These are phyloP conservation scores for Vigna trinervia DNA, from an alignment of 306 rosid species.

Conservation along the genomic window DNA sequence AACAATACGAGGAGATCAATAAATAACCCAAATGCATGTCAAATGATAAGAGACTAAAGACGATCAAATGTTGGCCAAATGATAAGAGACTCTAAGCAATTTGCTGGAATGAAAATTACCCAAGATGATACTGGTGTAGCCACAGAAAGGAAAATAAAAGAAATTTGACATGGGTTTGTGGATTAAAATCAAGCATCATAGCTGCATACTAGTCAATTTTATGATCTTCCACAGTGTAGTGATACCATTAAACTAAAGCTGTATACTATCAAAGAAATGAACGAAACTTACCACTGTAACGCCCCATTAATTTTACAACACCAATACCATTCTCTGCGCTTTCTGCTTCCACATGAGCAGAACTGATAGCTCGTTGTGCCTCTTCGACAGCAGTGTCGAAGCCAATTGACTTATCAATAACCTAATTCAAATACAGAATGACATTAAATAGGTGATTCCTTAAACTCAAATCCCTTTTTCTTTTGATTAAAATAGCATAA, in stretches of 20 bases:
- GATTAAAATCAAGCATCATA: not conserved
- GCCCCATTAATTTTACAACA: conserved; percentile 76
- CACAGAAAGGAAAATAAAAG: not conserved
- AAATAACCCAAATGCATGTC: not conserved
- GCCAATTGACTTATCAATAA: conserved; percentile 85
- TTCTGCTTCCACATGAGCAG: conserved; percentile 78
- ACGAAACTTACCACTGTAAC: conserved; percentile 67
- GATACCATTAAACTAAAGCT: conserved; percentile 25
- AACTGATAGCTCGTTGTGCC: conserved; percentile 50
- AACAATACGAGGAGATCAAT: not conserved
- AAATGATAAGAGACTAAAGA: not conserved
- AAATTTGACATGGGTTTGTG: not conserved
- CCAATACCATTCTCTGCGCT: conserved; percentile 77
- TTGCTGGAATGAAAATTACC: conserved; percentile 8
- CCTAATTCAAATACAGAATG: conserved; percentile 51
- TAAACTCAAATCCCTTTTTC: not conserved
- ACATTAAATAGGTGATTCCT: not conserved
- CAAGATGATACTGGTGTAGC: not conserved
- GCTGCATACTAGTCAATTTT: not conserved
- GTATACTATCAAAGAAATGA: conserved; percentile 17
- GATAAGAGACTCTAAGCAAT: not conserved
- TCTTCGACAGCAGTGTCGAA: conserved; percentile 81
- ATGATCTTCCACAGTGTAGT: not conserved
- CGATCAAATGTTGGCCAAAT: not conserved
- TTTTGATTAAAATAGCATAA: not conserved